Evolutionary conservation across 306 rosid genomes (phyloP).

Genomic region (Hippophae tibetana): DNA sequence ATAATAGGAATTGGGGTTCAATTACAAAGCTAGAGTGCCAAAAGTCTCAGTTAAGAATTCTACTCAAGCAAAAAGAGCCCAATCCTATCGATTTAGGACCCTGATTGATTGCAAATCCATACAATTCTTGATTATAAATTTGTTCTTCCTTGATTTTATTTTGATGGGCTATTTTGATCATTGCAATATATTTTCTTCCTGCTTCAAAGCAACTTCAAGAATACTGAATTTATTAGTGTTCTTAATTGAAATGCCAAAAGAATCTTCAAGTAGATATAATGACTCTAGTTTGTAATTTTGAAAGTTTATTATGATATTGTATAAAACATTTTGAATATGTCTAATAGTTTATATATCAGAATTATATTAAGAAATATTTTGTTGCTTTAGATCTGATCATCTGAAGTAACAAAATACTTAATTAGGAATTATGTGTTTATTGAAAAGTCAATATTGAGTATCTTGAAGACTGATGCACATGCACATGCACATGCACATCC

Average conservation of each 20-base stretch:
- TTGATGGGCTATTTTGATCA: not conserved
- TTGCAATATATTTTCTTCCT: not conserved
- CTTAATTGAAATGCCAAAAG: constrained; percentile 1
- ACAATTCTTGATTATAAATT: constrained; percentile 3
- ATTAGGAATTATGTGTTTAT: no score
- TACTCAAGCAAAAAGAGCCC: constrained; percentile 32
- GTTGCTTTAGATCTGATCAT: no score
- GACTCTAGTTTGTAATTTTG: no score
- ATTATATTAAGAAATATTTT: no score
- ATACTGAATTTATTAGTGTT: not conserved
- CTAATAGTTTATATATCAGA: no score
- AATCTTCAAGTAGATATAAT: not conserved
- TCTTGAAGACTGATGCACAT: no score
- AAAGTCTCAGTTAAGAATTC: constrained; percentile 42
- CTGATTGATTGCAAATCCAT: not conserved
- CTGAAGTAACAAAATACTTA: no score
- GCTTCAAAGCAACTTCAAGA: not conserved
- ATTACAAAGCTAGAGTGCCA: constrained; percentile 45
- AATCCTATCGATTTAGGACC: constrained; percentile 17
- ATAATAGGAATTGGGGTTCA: constrained; percentile 32
- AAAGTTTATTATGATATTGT: no score
- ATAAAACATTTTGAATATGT: no score
- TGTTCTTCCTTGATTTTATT: not conserved
- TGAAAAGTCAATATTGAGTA: no score
- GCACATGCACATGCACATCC: no score